phyloP scores from a whole-genome alignment of 257 asterid species.

The Euphrasia confusa region DNA sequence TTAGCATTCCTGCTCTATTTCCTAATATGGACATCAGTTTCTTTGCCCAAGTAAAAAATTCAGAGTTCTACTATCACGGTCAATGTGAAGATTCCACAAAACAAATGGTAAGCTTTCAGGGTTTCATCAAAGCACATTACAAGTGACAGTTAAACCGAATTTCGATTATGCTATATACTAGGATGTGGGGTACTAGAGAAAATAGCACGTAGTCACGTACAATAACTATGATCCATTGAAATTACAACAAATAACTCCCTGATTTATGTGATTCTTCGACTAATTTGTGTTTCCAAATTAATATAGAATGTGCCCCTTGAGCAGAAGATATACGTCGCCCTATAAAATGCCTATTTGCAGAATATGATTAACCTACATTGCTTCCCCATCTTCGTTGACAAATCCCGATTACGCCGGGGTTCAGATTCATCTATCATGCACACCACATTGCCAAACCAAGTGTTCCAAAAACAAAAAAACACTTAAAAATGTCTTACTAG shows the following conservation, averaged over 20 bases:
- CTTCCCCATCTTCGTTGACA: background rate
- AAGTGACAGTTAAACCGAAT: no score
- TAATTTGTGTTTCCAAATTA: no score
- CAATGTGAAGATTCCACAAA: slow-evolving; percentile 2
- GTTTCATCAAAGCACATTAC: background rate
- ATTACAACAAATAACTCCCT: background rate
- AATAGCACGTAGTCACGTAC: no score
- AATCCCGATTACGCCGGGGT: background rate
- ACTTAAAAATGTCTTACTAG: background rate
- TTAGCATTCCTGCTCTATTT: background rate
- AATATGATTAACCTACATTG: no score
- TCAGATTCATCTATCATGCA: slow-evolving; percentile 3
- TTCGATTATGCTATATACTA: no score
- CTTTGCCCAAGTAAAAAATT: slow-evolving; percentile 7
- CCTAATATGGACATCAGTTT: slow-evolving; percentile 9
- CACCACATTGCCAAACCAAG: slow-evolving; percentile 3
- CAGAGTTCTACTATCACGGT: slow-evolving; percentile 4
- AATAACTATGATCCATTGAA: background rate
- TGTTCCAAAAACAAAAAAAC: background rate
- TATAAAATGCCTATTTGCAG: background rate
- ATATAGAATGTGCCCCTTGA: background rate
- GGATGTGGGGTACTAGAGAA: no score
- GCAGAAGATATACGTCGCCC: background rate
- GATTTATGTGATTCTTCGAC: no score
- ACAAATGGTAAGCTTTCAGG: slow-evolving; percentile 2